Conservation (phyloP, 2,329 filamentous ascomycete species). For the Penicillium italicum region DNA sequence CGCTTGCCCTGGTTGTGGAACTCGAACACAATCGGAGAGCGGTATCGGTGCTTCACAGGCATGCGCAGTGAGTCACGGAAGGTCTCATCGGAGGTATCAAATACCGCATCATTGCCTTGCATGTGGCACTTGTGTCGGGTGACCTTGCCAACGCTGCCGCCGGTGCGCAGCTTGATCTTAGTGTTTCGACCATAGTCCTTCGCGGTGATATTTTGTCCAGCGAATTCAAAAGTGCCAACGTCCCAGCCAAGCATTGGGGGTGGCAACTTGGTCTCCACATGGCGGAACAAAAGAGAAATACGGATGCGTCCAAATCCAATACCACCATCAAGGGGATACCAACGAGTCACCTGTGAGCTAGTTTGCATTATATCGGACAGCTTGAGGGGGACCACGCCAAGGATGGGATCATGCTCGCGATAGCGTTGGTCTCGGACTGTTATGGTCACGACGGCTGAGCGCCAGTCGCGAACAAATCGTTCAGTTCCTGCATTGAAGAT, state of each 20-base stretch:
- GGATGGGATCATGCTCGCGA: slow-evolving; percentile 87
- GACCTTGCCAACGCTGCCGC: slow-evolving; percentile 73
- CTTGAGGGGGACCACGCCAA: slow-evolving; percentile 86
- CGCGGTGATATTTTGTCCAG: slow-evolving; percentile 65
- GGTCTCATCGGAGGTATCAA: slow-evolving; percentile 52
- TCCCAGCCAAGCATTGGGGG: slow-evolving; percentile 87
- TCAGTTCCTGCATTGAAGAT: slow-evolving; percentile 98
- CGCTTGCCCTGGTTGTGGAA: slow-evolving; percentile 69
- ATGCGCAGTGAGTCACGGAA: slow-evolving; percentile 62
- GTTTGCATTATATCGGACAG: slow-evolving; percentile 84
- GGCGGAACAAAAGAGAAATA: slow-evolving; percentile 85
- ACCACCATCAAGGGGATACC: slow-evolving; percentile 95
- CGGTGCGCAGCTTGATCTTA: slow-evolving; percentile 76
- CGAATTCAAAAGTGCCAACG: slow-evolving; percentile 89
- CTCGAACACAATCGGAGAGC: slow-evolving; percentile 85
- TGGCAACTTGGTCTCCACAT: slow-evolving; percentile 81
- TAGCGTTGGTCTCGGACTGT: slow-evolving; percentile 85
- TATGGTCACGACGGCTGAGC: slow-evolving; percentile 78
- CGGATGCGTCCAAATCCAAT: slow-evolving; percentile 87
- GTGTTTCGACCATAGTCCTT: slow-evolving; percentile 58
- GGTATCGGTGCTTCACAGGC: slow-evolving; percentile 85
- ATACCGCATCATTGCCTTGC: slow-evolving; percentile 59
- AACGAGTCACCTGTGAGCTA: slow-evolving; percentile 79
- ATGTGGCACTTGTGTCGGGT: slow-evolving; percentile 59
- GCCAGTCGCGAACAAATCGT: slow-evolving; percentile 88